Evolutionary conservation across 2,329 filamentous ascomycete genomes (phyloP).

Genomic region (Colletotrichum eremochloae): DNA sequence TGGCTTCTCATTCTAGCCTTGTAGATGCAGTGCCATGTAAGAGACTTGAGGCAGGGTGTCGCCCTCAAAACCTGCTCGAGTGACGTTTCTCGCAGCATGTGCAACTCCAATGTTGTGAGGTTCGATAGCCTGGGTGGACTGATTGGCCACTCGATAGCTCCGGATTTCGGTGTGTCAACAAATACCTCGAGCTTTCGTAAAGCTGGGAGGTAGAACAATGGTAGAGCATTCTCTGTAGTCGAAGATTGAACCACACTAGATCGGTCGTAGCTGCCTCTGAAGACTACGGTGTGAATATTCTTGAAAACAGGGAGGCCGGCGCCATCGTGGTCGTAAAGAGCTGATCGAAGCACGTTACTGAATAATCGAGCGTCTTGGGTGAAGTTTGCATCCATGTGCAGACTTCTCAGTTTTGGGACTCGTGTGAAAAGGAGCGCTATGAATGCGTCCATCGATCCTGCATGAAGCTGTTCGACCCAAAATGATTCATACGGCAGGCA

Average conservation of each 20-base stretch:
- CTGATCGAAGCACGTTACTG: neutral
- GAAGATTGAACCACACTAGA: no score
- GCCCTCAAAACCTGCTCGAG: neutral
- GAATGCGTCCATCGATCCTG: neutral
- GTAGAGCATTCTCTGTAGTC: neutral
- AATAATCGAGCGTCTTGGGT: neutral
- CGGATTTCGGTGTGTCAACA: neutral
- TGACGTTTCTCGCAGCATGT: neutral
- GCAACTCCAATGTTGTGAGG: neutral
- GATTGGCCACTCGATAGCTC: neutral
- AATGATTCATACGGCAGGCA: neutral
- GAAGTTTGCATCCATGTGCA: neutral
- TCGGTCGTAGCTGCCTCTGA: no score
- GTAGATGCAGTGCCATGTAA: neutral
- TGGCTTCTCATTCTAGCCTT: neutral
- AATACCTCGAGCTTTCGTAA: neutral
- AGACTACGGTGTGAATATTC: neutral
- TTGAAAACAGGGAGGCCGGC: neutral
- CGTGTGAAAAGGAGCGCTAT: neutral
- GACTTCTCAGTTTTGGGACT: neutral
- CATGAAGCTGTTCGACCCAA: neutral
- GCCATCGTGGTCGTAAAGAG: neutral
- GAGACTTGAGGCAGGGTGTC: conserved; percentile 1
- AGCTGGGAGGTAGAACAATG: neutral
- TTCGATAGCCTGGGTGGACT: neutral